Conservation (phyloP, 73 alveolate genomes). For the Stentor coeruleus region DNA sequence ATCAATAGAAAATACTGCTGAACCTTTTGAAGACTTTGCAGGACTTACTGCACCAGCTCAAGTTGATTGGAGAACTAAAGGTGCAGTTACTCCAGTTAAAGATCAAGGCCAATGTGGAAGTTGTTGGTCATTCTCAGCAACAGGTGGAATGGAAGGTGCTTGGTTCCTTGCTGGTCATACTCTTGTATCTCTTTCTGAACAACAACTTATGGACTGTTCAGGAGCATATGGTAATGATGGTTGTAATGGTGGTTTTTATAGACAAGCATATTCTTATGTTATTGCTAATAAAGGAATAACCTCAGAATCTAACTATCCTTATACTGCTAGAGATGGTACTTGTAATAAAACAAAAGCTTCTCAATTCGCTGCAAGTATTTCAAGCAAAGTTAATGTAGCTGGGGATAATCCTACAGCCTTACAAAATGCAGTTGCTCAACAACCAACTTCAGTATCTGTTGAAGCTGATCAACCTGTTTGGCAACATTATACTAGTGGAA, state of each 20-base stretch:
- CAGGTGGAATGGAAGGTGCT: slow-evolving; percentile 76
- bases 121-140: slow-evolving; percentile 83
- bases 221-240: slow-evolving; percentile 52
- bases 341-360: slow-evolving; percentile 30
- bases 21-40: neutral
- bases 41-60: neutral
- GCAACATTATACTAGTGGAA: slow-evolving; percentile 26
- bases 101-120: slow-evolving; percentile 79
- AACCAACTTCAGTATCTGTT: slow-evolving; percentile 48
- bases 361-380: slow-evolving; percentile 20
- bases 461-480: slow-evolving; percentile 45
- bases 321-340: slow-evolving; percentile 42
- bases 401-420: slow-evolving; percentile 26
- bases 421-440: slow-evolving; percentile 19
- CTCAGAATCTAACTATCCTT: slow-evolving; percentile 53
- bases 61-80: slow-evolving; percentile 64
- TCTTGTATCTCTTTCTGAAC: slow-evolving; percentile 42
- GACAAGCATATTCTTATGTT: slow-evolving; percentile 39
- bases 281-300: slow-evolving; percentile 29
- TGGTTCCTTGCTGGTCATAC: slow-evolving; percentile 33
- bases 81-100: slow-evolving; percentile 64
- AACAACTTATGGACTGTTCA: slow-evolving; percentile 51
- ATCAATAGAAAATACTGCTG: neutral
- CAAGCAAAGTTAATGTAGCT: slow-evolving; percentile 27
- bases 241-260: slow-evolving; percentile 68